phyloP scores from a whole-genome alignment of 495 filamentous ascomycete species.

The Neurospora sp. region DNA sequence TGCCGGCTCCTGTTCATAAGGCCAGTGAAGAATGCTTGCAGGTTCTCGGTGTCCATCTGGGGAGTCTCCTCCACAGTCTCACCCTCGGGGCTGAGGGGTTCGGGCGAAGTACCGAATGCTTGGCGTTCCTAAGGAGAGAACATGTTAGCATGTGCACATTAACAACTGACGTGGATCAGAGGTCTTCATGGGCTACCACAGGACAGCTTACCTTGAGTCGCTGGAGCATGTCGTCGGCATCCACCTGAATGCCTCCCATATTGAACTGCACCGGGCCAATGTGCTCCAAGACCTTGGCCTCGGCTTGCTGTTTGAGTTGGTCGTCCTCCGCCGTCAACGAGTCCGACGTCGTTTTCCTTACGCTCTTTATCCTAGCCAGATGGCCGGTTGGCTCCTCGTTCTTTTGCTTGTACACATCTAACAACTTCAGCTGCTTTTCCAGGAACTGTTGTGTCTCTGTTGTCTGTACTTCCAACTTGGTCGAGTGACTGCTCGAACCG shows the following conservation, averaged over 20 bases:
- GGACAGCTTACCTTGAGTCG: constrained; percentile 59
- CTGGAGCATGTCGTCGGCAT: constrained; percentile 91
- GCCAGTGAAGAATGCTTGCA: constrained; percentile 40
- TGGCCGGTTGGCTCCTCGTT: constrained; percentile 54
- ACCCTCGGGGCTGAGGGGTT: constrained; percentile 20
- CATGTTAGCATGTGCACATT: too few relatives aligned
- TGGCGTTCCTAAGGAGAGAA: constrained; percentile 28
- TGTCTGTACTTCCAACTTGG: constrained; percentile 56
- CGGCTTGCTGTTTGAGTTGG: constrained; percentile 26
- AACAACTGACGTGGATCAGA: too few relatives aligned
- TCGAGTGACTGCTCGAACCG: constrained; percentile 38
- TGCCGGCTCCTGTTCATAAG: constrained; percentile 31
- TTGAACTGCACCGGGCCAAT: constrained; percentile 96
- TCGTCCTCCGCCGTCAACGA: constrained; percentile 5
- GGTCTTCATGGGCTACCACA: not conserved
- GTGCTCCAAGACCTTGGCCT: constrained; percentile 66
- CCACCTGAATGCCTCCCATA: constrained; percentile 92
- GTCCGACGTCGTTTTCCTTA: constrained; percentile 17
- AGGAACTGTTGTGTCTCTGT: constrained; percentile 78
- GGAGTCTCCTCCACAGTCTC: constrained; percentile 23
- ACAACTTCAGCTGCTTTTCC: constrained; percentile 54
- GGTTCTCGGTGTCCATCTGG: constrained; percentile 36
- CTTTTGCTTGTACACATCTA: constrained; percentile 55
- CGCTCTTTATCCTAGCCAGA: constrained; percentile 21
- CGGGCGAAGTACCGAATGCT: constrained; percentile 29